A percentile compares a stretch with the other conserved stretches of the same genome.
phyloP scores from a whole-genome alignment of 202 grass and related monocot genomes.

The Carex arenaria region DNA sequence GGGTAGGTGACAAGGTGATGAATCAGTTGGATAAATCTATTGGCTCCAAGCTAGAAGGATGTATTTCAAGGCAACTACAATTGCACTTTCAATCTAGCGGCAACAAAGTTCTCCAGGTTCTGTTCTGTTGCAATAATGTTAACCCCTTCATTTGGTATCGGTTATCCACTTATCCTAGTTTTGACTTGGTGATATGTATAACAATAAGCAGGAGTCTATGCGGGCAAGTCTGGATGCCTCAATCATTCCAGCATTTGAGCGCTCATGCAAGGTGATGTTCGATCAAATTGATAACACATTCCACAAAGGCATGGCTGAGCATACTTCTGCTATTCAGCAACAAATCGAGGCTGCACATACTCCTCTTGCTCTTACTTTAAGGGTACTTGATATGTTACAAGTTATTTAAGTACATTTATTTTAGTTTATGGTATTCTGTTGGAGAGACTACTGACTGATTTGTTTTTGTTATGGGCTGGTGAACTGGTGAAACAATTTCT shows the following conservation, averaged over 20 bases:
- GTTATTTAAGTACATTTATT: slow-evolving; percentile 8
- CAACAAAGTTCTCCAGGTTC: slow-evolving; percentile 84
- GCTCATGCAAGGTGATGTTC: slow-evolving; percentile 75
- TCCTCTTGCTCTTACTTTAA: slow-evolving; percentile 80
- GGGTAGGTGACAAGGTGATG: slow-evolving; percentile 69
- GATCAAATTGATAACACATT: slow-evolving; percentile 78
- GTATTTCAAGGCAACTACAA: slow-evolving; percentile 77
- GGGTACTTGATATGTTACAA: slow-evolving; percentile 36
- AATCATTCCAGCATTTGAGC: slow-evolving; percentile 85
- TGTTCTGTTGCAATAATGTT: neutral
- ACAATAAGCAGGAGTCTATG: slow-evolving; percentile 55
- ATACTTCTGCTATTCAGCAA: slow-evolving; percentile 63
- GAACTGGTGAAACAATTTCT: neutral
- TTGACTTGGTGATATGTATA: neutral
- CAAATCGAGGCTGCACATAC: slow-evolving; percentile 52
- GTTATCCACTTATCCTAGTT: neutral
- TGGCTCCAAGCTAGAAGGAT: slow-evolving; percentile 67
- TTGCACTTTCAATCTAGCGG: slow-evolving; percentile 67
- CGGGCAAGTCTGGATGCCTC: slow-evolving; percentile 68
- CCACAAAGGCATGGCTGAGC: slow-evolving; percentile 84
- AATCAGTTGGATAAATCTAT: slow-evolving; percentile 89
- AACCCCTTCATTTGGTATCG: neutral
- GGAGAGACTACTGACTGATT: neutral
- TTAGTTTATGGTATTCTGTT: neutral
- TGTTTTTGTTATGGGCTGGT: neutral